A percentile compares a stretch with the other conserved stretches of the same genome.
phyloP scores from a whole-genome alignment of 2,329 filamentous ascomycete genomes.

The Exophiala calicioides region DNA sequence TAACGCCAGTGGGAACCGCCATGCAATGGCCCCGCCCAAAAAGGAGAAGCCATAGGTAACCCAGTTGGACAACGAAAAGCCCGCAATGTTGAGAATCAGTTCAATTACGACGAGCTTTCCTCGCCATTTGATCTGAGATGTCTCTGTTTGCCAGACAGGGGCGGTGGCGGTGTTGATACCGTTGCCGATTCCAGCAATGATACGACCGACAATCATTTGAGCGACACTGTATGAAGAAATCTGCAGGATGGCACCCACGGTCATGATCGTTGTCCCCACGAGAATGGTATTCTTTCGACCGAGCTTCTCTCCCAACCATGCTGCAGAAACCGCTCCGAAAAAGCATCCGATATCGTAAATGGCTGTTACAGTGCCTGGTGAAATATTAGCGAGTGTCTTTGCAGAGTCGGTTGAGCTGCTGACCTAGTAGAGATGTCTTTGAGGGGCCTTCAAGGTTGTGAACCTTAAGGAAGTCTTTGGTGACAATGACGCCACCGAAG shows the following conservation, averaged over 20 bases:
- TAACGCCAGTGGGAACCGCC: slow-evolving; percentile 51
- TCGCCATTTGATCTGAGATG: slow-evolving; percentile 46
- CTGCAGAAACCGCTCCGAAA: slow-evolving; percentile 54
- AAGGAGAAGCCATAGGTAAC: slow-evolving; percentile 56
- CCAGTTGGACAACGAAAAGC: slow-evolving; percentile 55
- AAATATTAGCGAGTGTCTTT: background rate
- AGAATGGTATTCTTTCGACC: slow-evolving; percentile 53
- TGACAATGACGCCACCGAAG: slow-evolving; percentile 58
- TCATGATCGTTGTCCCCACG: slow-evolving; percentile 52
- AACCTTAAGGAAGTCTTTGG: too few relatives aligned
- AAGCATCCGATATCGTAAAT: slow-evolving; percentile 64
- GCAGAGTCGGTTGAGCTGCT: background rate
- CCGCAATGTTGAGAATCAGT: slow-evolving; percentile 54
- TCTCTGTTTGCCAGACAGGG: slow-evolving; percentile 55
- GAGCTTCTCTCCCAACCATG: slow-evolving; percentile 47
- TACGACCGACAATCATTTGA: slow-evolving; percentile 54
- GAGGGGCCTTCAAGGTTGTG: too few relatives aligned
- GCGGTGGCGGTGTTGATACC: slow-evolving; percentile 55
- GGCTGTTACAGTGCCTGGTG: slow-evolving; percentile 52
- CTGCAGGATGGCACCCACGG: slow-evolving; percentile 51
- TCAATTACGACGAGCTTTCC: slow-evolving; percentile 51
- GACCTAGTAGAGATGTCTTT: slow-evolving; percentile 31
- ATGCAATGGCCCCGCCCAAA: slow-evolving; percentile 43
- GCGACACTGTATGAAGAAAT: slow-evolving; percentile 47
- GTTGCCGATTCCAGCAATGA: slow-evolving; percentile 51